Evolutionary conservation across 495 filamentous ascomycete species (phyloP).

Genomic region (Trichocladium uniseriatum): DNA sequence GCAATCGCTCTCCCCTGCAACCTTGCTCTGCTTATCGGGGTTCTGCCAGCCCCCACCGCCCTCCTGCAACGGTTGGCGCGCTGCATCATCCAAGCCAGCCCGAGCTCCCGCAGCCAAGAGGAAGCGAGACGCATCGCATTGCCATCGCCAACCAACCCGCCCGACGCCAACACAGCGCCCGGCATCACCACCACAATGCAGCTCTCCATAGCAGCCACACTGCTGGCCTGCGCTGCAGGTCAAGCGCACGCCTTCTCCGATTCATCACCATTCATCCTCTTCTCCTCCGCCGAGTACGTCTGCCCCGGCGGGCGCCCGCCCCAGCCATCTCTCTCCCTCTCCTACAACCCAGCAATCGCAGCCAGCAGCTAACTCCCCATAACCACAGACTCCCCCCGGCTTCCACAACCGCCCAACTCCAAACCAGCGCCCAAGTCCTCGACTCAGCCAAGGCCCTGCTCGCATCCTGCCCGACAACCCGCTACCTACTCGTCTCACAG

Average conservation of each 20-base stretch:
- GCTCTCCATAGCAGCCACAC: conserved; percentile 47
- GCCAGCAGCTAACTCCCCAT: conserved; percentile 1
- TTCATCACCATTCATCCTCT: conserved; percentile 77
- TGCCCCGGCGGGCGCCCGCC: too few relatives aligned
- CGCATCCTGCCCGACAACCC: conserved; percentile 58
- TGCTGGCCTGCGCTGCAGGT: conserved; percentile 52
- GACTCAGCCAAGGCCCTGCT: conserved; percentile 40
- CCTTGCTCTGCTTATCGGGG: conserved; percentile 10
- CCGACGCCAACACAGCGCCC: conserved; percentile 6
- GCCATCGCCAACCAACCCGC: conserved; percentile 10
- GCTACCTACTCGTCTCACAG: conserved; percentile 74
- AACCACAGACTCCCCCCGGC: conserved; percentile 24
- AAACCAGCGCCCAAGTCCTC: conserved; percentile 35
- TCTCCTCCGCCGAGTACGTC: conserved; percentile 71
- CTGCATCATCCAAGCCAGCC: conserved; percentile 7
- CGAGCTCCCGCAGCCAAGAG: conserved; percentile 1
- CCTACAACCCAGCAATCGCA: conserved; percentile 8
- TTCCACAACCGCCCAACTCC: conserved; percentile 30
- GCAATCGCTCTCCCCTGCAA: too few relatives aligned
- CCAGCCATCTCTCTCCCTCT: background rate
- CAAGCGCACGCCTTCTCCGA: conserved; percentile 63
- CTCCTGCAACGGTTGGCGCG: background rate
- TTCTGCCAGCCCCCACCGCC: conserved; percentile 16
- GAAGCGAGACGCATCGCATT: background rate
- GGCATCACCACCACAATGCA: conserved; percentile 43